Percentiles rank a stretch among this genome's conserved stretches.
These are phyloP conservation scores for Mortierella sp. DNA, from an alignment of 371 early-diverging fungal genomes.

Conservation along the genomic window DNA sequence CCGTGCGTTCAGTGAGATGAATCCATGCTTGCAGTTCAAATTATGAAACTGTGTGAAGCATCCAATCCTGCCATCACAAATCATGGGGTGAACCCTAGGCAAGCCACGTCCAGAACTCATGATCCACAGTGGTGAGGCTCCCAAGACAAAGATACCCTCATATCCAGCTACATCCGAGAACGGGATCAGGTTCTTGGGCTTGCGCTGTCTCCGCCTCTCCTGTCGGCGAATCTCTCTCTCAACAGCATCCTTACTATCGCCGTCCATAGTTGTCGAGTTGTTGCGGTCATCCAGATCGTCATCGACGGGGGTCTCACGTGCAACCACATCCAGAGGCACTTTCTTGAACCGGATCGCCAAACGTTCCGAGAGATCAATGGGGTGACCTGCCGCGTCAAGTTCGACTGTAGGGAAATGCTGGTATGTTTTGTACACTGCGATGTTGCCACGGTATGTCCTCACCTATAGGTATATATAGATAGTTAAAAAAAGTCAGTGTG, in stretches of 20 bases:
- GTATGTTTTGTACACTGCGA: slow-evolving; percentile 81
- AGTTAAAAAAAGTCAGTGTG: neutral
- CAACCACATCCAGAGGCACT: slow-evolving; percentile 77
- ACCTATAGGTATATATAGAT: slow-evolving; percentile 57
- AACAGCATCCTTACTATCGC: slow-evolving; percentile 36
- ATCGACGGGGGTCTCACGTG: slow-evolving; percentile 62
- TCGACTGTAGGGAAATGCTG: slow-evolving; percentile 60
- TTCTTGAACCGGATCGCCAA: slow-evolving; percentile 81
- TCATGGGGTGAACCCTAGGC: slow-evolving; percentile 85
- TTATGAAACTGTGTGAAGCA: slow-evolving; percentile 90
- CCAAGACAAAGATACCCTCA: slow-evolving; percentile 91
- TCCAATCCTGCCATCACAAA: slow-evolving; percentile 71
- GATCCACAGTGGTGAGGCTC: slow-evolving; percentile 85
- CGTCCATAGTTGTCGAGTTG: slow-evolving; percentile 18
- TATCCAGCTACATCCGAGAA: slow-evolving; percentile 82
- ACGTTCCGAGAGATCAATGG: slow-evolving; percentile 60
- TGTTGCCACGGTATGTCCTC: slow-evolving; percentile 77
- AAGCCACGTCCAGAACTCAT: slow-evolving; percentile 69
- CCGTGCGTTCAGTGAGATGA: slow-evolving; percentile 74
- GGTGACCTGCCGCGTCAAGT: slow-evolving; percentile 27
- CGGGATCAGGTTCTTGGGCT: slow-evolving; percentile 62
- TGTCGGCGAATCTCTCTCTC: slow-evolving; percentile 44
- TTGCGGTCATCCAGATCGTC: slow-evolving; percentile 49
- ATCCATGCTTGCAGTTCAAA: slow-evolving; percentile 85
- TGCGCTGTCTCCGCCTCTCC: slow-evolving; percentile 39